Evolutionary conservation across 768 basidiomycete genomes (phyloP).

Genomic region (Rhodosporidiobolus odoratus): DNA sequence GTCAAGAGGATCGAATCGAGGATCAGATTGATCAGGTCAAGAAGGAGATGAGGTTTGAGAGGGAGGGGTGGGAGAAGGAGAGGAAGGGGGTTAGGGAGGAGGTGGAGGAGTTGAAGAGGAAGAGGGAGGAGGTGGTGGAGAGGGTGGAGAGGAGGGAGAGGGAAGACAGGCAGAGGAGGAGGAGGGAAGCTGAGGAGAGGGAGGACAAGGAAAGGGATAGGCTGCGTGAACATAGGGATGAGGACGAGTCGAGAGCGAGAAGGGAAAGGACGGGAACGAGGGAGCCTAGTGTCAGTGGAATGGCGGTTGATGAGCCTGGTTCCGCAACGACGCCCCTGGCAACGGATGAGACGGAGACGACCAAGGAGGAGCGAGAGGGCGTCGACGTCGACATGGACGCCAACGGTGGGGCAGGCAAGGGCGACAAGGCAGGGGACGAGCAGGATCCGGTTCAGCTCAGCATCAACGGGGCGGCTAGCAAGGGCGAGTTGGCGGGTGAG

Average conservation of each 20-base stretch:
- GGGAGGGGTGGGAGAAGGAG: constrained; percentile 11
- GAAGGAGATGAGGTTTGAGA: constrained; percentile 11
- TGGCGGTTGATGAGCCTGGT: constrained; percentile 4
- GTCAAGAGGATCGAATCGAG: constrained; percentile 40
- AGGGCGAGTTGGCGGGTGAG: neutral
- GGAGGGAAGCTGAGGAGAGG: constrained; percentile 14
- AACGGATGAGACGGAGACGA: neutral
- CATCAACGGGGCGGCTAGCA: too few species aligned
- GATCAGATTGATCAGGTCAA: constrained; percentile 32
- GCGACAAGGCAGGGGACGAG: too few species aligned
- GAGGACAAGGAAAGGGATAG: constrained; percentile 10
- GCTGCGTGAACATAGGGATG: too few species aligned
- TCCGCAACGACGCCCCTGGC: neutral
- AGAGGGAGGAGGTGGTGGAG: neutral
- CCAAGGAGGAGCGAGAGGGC: neutral
- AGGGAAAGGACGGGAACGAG: neutral
- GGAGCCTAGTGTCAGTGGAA: neutral
- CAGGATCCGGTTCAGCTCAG: too few species aligned
- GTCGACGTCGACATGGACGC: neutral
- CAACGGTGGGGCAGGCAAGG: too few species aligned
- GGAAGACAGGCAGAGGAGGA: constrained; percentile 24
- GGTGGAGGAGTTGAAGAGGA: constrained; percentile 1
- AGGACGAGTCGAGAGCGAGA: too few species aligned
- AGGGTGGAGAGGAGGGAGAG: constrained; percentile 10
- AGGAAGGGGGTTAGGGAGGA: constrained; percentile 2